Evolutionary conservation across 1,284 basidiomycete genomes (phyloP).

Genomic region (Microbotryum saponariae): DNA sequence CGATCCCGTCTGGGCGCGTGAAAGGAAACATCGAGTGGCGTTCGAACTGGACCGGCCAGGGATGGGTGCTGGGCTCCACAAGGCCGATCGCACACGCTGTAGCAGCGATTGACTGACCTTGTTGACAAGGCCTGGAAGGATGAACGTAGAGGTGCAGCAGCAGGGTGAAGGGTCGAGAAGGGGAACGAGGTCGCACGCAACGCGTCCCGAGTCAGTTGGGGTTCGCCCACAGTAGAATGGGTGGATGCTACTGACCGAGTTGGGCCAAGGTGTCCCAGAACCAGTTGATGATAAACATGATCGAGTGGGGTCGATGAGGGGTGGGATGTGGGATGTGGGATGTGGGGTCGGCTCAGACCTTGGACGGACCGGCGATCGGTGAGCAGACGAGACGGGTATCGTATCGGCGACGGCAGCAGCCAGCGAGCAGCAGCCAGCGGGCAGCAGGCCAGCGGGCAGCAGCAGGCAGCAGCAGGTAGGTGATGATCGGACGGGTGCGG

Average conservation of each 20-base stretch:
- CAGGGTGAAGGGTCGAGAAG: conserved; percentile 1
- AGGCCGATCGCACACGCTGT: background rate
- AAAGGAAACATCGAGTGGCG: too few relatives aligned
- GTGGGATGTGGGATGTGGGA: too few relatives aligned
- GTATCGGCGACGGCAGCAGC: background rate
- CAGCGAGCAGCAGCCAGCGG: too few relatives aligned
- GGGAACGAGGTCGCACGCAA: too few relatives aligned
- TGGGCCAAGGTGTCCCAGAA: conserved; percentile 88
- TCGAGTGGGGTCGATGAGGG: background rate
- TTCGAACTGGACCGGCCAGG: too few relatives aligned
- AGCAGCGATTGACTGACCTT: conserved; percentile 45
- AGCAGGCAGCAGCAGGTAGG: background rate
- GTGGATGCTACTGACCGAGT: conserved; percentile 56
- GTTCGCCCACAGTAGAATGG: background rate
- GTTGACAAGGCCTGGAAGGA: conserved; percentile 71
- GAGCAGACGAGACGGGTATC: background rate
- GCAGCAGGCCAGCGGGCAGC: too few relatives aligned
- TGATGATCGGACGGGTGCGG: background rate
- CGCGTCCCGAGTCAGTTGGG: background rate
- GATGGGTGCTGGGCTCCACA: too few relatives aligned
- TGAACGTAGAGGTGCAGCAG: conserved; percentile 6
- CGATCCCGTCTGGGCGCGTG: too few relatives aligned
- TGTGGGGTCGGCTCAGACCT: too few relatives aligned
- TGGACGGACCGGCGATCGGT: background rate
- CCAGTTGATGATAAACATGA: conserved; percentile 56